Evolutionary conservation across 2,329 filamentous ascomycete species (phyloP).

Genomic region (Leptographium wingfieldii): DNA sequence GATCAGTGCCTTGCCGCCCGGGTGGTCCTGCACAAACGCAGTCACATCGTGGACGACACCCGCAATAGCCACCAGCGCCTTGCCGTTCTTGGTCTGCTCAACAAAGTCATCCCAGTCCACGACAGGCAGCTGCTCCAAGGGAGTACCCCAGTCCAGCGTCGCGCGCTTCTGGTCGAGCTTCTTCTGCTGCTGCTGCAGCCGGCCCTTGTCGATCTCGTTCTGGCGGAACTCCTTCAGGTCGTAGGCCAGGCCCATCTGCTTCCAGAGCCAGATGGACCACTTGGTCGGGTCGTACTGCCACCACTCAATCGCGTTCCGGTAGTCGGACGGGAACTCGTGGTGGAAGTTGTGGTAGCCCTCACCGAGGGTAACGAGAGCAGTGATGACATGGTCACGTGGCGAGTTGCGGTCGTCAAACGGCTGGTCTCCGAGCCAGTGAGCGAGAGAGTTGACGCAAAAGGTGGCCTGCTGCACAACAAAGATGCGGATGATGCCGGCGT

Average conservation of each 20-base stretch:
- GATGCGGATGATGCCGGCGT: slow-evolving; percentile 73
- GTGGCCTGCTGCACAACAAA: slow-evolving; percentile 88
- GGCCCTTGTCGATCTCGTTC: slow-evolving; percentile 89
- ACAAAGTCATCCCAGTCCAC: slow-evolving; percentile 81
- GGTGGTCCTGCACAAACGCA: slow-evolving; percentile 78
- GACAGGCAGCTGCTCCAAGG: slow-evolving; percentile 74
- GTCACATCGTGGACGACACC: slow-evolving; percentile 79
- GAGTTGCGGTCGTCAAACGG: slow-evolving; percentile 90
- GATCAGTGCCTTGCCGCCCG: slow-evolving; percentile 83
- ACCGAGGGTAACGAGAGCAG: slow-evolving; percentile 71
- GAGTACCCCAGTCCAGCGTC: slow-evolving; percentile 73
- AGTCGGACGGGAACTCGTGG: slow-evolving; percentile 87
- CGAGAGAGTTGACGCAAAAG: slow-evolving; percentile 85
- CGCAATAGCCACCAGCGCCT: slow-evolving; percentile 63
- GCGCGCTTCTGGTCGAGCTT: slow-evolving; percentile 81
- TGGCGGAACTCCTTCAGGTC: slow-evolving; percentile 82
- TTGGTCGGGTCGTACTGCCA: slow-evolving; percentile 88
- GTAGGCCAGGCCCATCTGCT: slow-evolving; percentile 71
- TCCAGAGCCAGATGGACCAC: slow-evolving; percentile 77
- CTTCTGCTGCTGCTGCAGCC: slow-evolving; percentile 81
- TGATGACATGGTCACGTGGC: slow-evolving; percentile 77
- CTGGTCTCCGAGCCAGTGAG: slow-evolving; percentile 85
- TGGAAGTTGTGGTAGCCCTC: slow-evolving; percentile 92
- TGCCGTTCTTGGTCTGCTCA: slow-evolving; percentile 63
- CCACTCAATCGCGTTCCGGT: slow-evolving; percentile 86